phyloP scores from a whole-genome alignment of 164 flowering plant species.

The Aristolochia fimbriata region DNA sequence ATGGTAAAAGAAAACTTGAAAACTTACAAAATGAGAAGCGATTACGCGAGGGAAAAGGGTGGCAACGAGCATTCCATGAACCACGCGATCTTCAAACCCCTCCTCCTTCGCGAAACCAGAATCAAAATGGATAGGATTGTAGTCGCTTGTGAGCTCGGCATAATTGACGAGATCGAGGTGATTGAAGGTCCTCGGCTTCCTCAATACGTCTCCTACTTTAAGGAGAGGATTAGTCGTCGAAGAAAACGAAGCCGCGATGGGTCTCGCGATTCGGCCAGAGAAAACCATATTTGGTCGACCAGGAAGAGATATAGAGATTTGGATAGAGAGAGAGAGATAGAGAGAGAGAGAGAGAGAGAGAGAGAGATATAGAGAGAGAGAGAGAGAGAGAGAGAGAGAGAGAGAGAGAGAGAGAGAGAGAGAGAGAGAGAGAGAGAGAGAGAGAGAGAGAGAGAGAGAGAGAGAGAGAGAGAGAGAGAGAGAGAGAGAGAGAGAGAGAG shows the following conservation, averaged over 20 bases:
- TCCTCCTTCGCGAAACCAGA: slow-evolving; percentile 34
- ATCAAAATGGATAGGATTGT: slow-evolving; percentile 68
- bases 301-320: background rate
- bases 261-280: too few species aligned
- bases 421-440: background rate
- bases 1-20: background rate
- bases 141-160: slow-evolving; percentile 48
- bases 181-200: slow-evolving; percentile 34
- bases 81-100: slow-evolving; percentile 54
- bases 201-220: slow-evolving; percentile 46
- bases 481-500: too few species aligned
- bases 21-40: slow-evolving; percentile 65
- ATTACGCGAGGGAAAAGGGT: slow-evolving; percentile 65
- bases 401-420: background rate
- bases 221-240: slow-evolving; percentile 18
- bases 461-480: too few species aligned
- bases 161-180: slow-evolving; percentile 41
- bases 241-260: slow-evolving; percentile 16
- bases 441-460: too few species aligned
- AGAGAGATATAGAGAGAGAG: background rate
- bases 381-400: background rate
- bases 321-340: background rate
- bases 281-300: too few species aligned
- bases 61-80: slow-evolving; percentile 90
- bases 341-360: background rate